These are phyloP conservation scores for Beauveria pseudobassiana DNA, from an alignment of 2,329 filamentous ascomycete genomes.

Conservation along the genomic window DNA sequence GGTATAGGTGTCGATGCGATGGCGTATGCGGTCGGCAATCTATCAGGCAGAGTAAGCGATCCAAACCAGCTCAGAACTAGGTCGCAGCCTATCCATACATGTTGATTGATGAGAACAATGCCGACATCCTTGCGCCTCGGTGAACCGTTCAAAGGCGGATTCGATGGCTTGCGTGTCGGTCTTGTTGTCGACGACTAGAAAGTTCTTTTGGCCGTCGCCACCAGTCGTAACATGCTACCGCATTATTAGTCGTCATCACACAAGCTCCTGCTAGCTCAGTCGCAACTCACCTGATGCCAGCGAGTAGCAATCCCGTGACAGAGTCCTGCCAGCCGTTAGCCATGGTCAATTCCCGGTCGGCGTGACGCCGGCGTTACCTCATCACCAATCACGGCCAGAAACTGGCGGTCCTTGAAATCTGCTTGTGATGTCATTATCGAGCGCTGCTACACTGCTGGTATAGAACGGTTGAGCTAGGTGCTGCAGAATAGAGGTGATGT, in stretches of 20 bases:
- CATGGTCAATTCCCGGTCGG: constrained; percentile 6
- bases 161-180: constrained; percentile 86
- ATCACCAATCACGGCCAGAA: constrained; percentile 95
- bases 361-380: constrained; percentile 51
- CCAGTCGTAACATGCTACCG: constrained; percentile 79
- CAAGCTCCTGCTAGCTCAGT: neutral
- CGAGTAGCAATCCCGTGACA: constrained; percentile 89
- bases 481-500: neutral
- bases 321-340: constrained; percentile 61
- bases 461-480: neutral
- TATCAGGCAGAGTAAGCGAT: constrained; percentile 28
- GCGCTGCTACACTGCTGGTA: neutral
- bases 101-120: constrained; percentile 94
- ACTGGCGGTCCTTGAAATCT: constrained; percentile 78
- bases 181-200: constrained; percentile 91
- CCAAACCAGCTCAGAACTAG: neutral
- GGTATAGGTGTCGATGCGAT: constrained; percentile 83
- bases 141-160: constrained; percentile 82
- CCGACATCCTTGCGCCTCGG: constrained; percentile 88
- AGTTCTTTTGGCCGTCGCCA: constrained; percentile 92
- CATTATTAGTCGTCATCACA: neutral
- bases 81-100: constrained; percentile 46
- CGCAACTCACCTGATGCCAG: constrained; percentile 74
- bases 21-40: constrained; percentile 90
- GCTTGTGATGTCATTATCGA: constrained; percentile 43